A percentile compares a stretch with the other conserved stretches of the same genome.
Conservation (phyloP, 306 rosid genomes). For the Glycine latifolia region DNA sequence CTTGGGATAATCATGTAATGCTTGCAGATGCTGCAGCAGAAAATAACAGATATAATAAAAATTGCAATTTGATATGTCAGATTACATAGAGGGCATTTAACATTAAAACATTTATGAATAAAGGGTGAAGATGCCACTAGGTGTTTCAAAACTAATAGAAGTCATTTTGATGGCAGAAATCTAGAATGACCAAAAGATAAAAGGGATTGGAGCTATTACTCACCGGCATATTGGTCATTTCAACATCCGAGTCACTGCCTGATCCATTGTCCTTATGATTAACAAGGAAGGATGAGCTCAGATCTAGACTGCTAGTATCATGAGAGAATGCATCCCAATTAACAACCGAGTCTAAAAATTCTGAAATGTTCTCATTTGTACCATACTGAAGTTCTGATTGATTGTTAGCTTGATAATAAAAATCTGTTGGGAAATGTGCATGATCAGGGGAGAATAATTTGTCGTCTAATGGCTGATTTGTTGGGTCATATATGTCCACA, state of each 20-base stretch:
- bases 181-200: constrained; percentile 31
- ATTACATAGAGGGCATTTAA: neutral
- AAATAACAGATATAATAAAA: neutral
- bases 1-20: constrained; percentile 4
- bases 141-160: constrained; percentile 20
- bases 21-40: constrained; percentile 55
- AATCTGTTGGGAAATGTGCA: constrained; percentile 59
- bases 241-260: constrained; percentile 51
- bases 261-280: constrained; percentile 44
- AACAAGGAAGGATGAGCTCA: constrained; percentile 12
- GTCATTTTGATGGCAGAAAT: constrained; percentile 24
- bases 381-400: constrained; percentile 52
- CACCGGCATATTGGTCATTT: constrained; percentile 53
- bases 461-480: constrained; percentile 50
- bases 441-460: constrained; percentile 69
- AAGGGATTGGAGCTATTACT: constrained; percentile 46
- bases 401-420: constrained; percentile 43
- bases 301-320: constrained; percentile 46
- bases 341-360: constrained; percentile 54
- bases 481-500: constrained; percentile 47
- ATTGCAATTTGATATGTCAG: neutral
- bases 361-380: constrained; percentile 59
- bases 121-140: neutral
- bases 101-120: neutral
- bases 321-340: constrained; percentile 51